Conservation (phyloP, 2,329 filamentous ascomycete species). For the Fusarium dimerum region DNA sequence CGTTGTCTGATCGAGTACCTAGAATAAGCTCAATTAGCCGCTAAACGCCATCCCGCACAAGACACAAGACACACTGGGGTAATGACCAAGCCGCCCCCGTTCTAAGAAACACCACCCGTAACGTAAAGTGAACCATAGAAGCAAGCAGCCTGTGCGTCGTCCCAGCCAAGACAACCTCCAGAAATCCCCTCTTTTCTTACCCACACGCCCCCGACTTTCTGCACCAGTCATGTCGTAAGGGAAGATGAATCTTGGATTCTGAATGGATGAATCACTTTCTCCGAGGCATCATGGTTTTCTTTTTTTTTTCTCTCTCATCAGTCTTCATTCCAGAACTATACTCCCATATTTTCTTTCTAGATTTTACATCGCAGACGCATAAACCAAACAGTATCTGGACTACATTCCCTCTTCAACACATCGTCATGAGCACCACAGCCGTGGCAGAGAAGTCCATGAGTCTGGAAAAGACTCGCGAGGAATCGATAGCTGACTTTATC, state of each 20-base stretch:
- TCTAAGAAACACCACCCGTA: too few species aligned
- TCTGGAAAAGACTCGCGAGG: conserved; percentile 13
- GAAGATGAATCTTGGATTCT: not conserved
- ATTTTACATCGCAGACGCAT: not conserved
- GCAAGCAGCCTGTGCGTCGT: too few species aligned
- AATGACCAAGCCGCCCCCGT: too few species aligned
- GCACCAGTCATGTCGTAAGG: not conserved
- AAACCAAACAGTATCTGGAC: too few species aligned
- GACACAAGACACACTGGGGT: too few species aligned
- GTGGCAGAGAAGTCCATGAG: not conserved
- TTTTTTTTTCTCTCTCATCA: not conserved
- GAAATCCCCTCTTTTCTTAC: not conserved
- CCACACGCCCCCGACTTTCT: not conserved
- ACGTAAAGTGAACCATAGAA: too few species aligned
- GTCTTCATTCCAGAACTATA: too few species aligned
- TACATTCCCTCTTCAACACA: too few species aligned
- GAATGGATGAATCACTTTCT: not conserved
- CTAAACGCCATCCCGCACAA: too few species aligned
- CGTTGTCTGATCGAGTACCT: too few species aligned
- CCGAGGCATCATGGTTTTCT: not conserved
- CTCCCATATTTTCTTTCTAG: not conserved
- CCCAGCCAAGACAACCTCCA: not conserved
- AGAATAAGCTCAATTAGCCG: too few species aligned
- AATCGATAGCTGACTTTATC: conserved; percentile 19
- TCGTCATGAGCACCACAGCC: not conserved